phyloP scores from a whole-genome alignment of 108 stramenopile genomes.

The Conticribra guillardii region DNA sequence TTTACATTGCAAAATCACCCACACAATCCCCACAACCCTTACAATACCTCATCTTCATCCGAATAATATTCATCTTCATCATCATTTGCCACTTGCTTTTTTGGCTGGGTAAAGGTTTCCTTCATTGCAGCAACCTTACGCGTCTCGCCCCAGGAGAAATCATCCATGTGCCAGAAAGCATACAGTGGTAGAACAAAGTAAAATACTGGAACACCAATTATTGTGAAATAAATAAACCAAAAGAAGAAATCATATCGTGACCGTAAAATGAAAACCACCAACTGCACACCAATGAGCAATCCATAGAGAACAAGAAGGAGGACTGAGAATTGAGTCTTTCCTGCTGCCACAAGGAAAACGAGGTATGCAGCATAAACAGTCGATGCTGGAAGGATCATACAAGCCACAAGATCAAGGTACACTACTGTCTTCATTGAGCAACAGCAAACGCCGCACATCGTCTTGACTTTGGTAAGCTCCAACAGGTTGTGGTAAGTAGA shows the following conservation, averaged over 20 bases:
- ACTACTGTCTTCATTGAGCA: slow-evolving; percentile 67
- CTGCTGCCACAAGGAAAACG: slow-evolving; percentile 44
- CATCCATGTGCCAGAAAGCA: slow-evolving; percentile 69
- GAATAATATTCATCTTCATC: slow-evolving; percentile 12
- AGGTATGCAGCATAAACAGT: slow-evolving; percentile 57
- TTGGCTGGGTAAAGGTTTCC: slow-evolving; percentile 23
- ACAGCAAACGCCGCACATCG: slow-evolving; percentile 67
- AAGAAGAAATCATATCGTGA: slow-evolving; percentile 60
- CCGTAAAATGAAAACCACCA: slow-evolving; percentile 53
- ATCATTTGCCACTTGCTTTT: neutral
- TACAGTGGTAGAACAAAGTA: slow-evolving; percentile 66
- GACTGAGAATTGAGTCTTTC: slow-evolving; percentile 47
- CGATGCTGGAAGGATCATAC: slow-evolving; percentile 65
- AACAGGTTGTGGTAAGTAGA: slow-evolving; percentile 66
- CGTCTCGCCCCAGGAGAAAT: slow-evolving; percentile 71
- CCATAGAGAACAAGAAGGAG: slow-evolving; percentile 53
- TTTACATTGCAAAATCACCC: no score
- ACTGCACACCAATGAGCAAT: slow-evolving; percentile 55
- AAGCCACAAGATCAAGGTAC: slow-evolving; percentile 53
- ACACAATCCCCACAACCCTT: no score
- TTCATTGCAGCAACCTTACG: slow-evolving; percentile 59
- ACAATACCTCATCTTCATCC: slow-evolving; percentile 11
- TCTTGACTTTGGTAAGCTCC: slow-evolving; percentile 65
- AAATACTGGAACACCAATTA: slow-evolving; percentile 60
- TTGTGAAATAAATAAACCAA: slow-evolving; percentile 56